Evolutionary conservation across 257 asterid species (phyloP).

Genomic region (Jaltomata sinuosa): DNA sequence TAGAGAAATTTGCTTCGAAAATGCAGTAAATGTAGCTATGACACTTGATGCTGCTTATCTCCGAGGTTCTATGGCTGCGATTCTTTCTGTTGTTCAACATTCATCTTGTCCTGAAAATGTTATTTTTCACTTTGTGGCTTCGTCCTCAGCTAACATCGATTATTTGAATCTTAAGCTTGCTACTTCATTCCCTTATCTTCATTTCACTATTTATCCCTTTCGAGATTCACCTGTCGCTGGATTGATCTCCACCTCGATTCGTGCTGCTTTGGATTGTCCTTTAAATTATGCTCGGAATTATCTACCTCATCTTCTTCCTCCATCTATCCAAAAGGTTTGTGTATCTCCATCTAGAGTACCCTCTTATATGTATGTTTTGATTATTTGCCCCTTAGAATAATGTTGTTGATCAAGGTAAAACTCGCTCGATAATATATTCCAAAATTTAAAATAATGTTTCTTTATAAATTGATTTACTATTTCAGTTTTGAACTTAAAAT

Average conservation of each 20-base stretch:
- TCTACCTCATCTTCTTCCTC: constrained; percentile 20
- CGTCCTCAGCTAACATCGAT: constrained; percentile 9
- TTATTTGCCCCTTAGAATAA: neutral
- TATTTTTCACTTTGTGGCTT: constrained; percentile 56
- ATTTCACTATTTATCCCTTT: constrained; percentile 16
- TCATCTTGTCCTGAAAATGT: constrained; percentile 87
- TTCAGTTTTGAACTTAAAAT: neutral
- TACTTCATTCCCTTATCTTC: constrained; percentile 25
- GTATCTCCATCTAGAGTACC: constrained; percentile 14
- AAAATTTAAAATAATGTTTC: too few species aligned
- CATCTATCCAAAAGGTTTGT: constrained; percentile 18
- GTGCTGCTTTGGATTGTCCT: constrained; percentile 37
- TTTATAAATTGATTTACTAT: too few species aligned
- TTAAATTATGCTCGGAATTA: constrained; percentile 37
- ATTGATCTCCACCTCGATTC: constrained; percentile 31
- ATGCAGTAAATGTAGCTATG: constrained; percentile 72
- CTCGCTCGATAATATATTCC: too few species aligned
- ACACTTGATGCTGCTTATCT: constrained; percentile 74
- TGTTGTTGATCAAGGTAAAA: neutral
- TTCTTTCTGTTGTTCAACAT: constrained; percentile 79
- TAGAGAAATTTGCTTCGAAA: constrained; percentile 4
- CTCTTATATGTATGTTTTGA: neutral
- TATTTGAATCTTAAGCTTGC: constrained; percentile 4
- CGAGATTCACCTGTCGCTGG: constrained; percentile 18
- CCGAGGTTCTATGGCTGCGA: constrained; percentile 89